Percentiles rank a stretch among this genome's conserved stretches.
Conservation (phyloP, 148 eudicot species). For the Heliosperma pusillum region DNA sequence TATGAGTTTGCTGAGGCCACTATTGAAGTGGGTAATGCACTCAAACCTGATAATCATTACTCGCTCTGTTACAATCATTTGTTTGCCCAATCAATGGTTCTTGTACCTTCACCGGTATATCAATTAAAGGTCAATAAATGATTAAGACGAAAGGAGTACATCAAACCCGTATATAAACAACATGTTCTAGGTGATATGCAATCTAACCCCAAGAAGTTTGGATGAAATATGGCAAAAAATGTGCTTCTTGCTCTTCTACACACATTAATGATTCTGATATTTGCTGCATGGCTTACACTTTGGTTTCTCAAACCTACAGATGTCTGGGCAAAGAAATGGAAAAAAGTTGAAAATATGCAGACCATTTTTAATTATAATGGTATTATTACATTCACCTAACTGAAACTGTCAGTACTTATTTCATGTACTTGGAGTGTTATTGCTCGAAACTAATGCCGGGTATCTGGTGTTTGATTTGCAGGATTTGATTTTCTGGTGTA, state of each 20-base stretch:
- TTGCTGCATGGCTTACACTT: slow-evolving; percentile 51
- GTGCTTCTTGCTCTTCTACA: slow-evolving; percentile 31
- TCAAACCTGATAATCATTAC: background rate
- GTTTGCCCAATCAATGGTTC: too few species aligned
- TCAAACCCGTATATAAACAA: background rate
- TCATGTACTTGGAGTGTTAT: background rate
- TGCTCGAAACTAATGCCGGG: background rate
- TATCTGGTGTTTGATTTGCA: slow-evolving; percentile 23
- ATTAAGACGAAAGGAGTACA: background rate
- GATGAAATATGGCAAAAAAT: slow-evolving; percentile 39
- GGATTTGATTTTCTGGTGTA: slow-evolving; percentile 64
- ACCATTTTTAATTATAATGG: slow-evolving; percentile 59
- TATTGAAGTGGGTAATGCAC: slow-evolving; percentile 20
- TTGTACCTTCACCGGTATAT: too few species aligned
- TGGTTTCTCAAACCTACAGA: slow-evolving; percentile 88
- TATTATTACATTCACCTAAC: slow-evolving; percentile 15
- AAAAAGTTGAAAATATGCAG: slow-evolving; percentile 48
- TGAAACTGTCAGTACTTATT: background rate
- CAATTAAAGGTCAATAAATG: too few species aligned
- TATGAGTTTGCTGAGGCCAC: slow-evolving; percentile 20
- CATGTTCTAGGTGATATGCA: slow-evolving; percentile 3
- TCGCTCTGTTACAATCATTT: too few species aligned
- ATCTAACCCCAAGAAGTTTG: slow-evolving; percentile 18
- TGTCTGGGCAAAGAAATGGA: slow-evolving; percentile 69
- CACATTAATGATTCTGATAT: slow-evolving; percentile 41